phyloP scores from a whole-genome alignment of 768 basidiomycete species.

The Trametes elegans region DNA sequence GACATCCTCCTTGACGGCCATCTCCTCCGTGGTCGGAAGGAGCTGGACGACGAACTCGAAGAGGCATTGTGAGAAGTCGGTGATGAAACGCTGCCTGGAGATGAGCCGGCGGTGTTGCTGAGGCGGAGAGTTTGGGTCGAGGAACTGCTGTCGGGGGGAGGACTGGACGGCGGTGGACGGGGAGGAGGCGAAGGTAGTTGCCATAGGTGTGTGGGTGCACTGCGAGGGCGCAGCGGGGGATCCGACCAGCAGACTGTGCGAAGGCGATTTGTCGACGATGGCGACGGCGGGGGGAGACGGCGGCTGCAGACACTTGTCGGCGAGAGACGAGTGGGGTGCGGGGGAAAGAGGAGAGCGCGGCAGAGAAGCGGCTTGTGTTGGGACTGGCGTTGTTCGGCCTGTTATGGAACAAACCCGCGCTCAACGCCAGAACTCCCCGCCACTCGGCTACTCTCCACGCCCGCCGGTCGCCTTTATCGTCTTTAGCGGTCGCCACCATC shows the following conservation, averaged over 20 bases:
- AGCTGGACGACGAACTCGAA: conserved; percentile 94
- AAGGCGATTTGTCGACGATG: not conserved
- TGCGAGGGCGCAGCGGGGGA: conserved; percentile 9
- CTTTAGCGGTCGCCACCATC: not conserved
- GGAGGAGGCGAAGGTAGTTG: conserved; percentile 21
- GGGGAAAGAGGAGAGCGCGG: not conserved
- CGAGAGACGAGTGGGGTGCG: not conserved
- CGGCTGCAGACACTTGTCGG: not conserved
- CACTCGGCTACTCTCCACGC: conserved; percentile 6
- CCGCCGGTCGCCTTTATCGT: not conserved
- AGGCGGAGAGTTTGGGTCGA: conserved; percentile 17
- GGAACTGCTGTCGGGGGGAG: conserved; percentile 19
- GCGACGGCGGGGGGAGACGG: not conserved
- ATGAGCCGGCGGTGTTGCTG: conserved; percentile 24
- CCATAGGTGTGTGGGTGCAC: conserved; percentile 15
- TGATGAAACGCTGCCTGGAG: conserved; percentile 63
- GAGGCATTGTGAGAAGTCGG: conserved; percentile 84
- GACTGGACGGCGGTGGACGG: conserved; percentile 15
- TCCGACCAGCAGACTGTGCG: conserved; percentile 21
- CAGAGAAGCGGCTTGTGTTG: conserved; percentile 12
- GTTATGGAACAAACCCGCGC: conserved; percentile 12
- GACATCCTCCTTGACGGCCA: conserved; percentile 94
- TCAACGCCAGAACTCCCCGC: not conserved
- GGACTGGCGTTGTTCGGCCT: conserved; percentile 9
- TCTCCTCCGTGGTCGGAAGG: conserved; percentile 85